A percentile compares a stretch with the other conserved stretches of the same genome.
Evolutionary conservation across 805 yeast genomes (phyloP).

Genomic region (Nakazawaea wickerhamii): DNA sequence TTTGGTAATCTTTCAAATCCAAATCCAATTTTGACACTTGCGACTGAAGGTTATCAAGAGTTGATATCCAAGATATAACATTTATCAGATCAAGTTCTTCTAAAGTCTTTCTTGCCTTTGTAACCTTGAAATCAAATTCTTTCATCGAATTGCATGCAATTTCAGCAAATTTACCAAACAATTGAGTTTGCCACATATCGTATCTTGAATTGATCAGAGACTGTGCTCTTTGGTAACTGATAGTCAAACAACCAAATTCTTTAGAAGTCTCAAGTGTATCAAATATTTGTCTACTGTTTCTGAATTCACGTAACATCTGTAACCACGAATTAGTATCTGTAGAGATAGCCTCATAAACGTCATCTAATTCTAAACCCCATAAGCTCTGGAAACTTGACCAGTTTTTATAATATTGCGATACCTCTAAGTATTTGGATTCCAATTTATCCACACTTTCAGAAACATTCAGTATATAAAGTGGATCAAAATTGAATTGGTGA

Average conservation of each 20-base stretch:
- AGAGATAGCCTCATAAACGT: conserved; percentile 30
- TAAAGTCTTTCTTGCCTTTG: conserved; percentile 27
- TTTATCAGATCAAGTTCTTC: conserved; percentile 32
- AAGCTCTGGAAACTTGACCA: conserved; percentile 56
- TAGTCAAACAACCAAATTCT: conserved; percentile 33
- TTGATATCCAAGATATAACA: conserved; percentile 32
- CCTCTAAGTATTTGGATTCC: conserved; percentile 26
- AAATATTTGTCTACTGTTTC: conserved; percentile 37
- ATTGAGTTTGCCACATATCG: conserved; percentile 51
- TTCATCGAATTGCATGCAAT: conserved; percentile 28
- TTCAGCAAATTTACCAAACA: conserved; percentile 36
- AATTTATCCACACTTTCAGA: conserved; percentile 22
- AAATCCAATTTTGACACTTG: conserved; percentile 19
- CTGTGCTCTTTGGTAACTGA: conserved; percentile 52
- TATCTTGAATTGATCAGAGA: conserved; percentile 41
- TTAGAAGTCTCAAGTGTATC: conserved; percentile 41
- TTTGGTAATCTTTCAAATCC: conserved; percentile 19
- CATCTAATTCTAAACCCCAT: conserved; percentile 50
- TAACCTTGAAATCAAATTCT: conserved; percentile 27
- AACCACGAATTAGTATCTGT: conserved; percentile 43
- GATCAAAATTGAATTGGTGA: not conserved
- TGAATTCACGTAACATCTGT: conserved; percentile 35
- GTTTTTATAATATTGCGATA: conserved; percentile 32
- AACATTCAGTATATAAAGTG: conserved; percentile 13
- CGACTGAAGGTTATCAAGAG: conserved; percentile 29